Evolutionary conservation across 2,329 filamentous ascomycete species (phyloP).

Genomic region (Aureobasidium sp.): DNA sequence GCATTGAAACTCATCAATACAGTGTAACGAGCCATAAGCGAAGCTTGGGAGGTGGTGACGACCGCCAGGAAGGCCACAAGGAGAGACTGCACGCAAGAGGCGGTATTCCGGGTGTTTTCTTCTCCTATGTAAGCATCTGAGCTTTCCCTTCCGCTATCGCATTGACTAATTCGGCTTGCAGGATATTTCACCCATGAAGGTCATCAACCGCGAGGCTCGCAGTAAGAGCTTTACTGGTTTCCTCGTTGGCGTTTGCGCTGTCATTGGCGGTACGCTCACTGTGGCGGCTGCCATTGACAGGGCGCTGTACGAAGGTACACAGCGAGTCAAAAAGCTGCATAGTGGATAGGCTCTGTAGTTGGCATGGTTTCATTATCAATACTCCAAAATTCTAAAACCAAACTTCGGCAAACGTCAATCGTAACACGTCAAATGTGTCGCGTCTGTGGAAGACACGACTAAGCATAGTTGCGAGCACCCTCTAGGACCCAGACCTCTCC

Average conservation of each 20-base stretch:
- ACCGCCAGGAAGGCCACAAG: slow-evolving; percentile 79
- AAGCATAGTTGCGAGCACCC: slow-evolving; percentile 50
- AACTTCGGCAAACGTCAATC: neutral
- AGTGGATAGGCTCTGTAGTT: slow-evolving; percentile 36
- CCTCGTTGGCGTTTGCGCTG: slow-evolving; percentile 86
- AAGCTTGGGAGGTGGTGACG: slow-evolving; percentile 75
- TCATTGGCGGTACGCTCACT: slow-evolving; percentile 89
- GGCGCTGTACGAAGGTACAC: slow-evolving; percentile 80
- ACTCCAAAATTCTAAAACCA: neutral
- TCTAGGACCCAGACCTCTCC: slow-evolving; percentile 80
- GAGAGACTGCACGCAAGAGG: slow-evolving; percentile 84
- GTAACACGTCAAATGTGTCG: neutral
- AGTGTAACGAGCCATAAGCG: slow-evolving; percentile 95
- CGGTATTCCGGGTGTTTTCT: slow-evolving; percentile 96
- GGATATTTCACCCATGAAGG: slow-evolving; percentile 99
- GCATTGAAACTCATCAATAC: slow-evolving; percentile 96
- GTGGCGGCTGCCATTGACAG: slow-evolving; percentile 92
- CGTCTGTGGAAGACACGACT: neutral
- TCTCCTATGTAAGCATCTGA: slow-evolving; percentile 72
- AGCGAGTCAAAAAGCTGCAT: slow-evolving; percentile 81
- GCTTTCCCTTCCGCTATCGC: neutral
- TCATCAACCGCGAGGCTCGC: slow-evolving; percentile 89
- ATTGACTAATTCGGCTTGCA: slow-evolving; percentile 29
- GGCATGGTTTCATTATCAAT: neutral
- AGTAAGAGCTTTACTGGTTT: slow-evolving; percentile 88